A percentile compares a stretch with the other conserved stretches of the same genome.
Conservation (phyloP, 1,139 yeast species). For the Debaryomyces coudertii region DNA sequence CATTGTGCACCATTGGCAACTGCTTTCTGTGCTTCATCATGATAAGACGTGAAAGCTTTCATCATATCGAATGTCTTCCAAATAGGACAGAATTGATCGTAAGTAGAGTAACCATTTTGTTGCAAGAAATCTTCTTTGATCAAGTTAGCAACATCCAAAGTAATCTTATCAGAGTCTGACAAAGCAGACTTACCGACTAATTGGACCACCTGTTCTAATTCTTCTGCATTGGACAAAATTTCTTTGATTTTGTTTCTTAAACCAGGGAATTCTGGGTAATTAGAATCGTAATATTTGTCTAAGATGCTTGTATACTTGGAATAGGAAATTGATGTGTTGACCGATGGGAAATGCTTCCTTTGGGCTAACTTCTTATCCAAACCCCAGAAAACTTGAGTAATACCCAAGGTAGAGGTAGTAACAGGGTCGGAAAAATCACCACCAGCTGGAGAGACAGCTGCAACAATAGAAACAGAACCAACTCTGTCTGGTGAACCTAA, state of each 20-base stretch:
- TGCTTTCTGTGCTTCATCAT: slow-evolving; percentile 98
- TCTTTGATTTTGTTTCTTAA: slow-evolving; percentile 92
- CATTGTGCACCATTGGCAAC: slow-evolving; percentile 92
- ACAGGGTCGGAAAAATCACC: slow-evolving; percentile 99
- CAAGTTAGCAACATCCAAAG: slow-evolving; percentile 87
- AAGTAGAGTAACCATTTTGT: slow-evolving; percentile 97
- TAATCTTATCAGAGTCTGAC: slow-evolving; percentile 94
- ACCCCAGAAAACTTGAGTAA: slow-evolving; percentile 99
- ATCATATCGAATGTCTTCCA: slow-evolving; percentile 99
- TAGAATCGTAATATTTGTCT: slow-evolving; percentile 79
- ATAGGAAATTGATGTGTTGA: slow-evolving; percentile 93
- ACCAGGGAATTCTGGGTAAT: slow-evolving; percentile 88
- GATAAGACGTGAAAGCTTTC: slow-evolving; percentile 88
- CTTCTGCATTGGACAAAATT: slow-evolving; percentile 95
- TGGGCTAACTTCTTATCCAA: slow-evolving; percentile 98
- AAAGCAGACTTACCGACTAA: slow-evolving; percentile 98
- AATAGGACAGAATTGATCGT: slow-evolving; percentile 98
- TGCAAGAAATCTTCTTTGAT: slow-evolving; percentile 98
- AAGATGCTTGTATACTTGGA: slow-evolving; percentile 92
- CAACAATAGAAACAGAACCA: slow-evolving; percentile 98
- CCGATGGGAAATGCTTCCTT: slow-evolving; percentile 99
- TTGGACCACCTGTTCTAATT: slow-evolving; percentile 97
- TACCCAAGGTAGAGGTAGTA: slow-evolving; percentile 96
- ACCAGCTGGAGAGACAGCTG: slow-evolving; percentile 99
- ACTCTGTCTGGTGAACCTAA: slow-evolving; percentile 95